Evolutionary conservation across 2,329 filamentous ascomycete species (phyloP).

Genomic region (Cladosporium halotolerans): DNA sequence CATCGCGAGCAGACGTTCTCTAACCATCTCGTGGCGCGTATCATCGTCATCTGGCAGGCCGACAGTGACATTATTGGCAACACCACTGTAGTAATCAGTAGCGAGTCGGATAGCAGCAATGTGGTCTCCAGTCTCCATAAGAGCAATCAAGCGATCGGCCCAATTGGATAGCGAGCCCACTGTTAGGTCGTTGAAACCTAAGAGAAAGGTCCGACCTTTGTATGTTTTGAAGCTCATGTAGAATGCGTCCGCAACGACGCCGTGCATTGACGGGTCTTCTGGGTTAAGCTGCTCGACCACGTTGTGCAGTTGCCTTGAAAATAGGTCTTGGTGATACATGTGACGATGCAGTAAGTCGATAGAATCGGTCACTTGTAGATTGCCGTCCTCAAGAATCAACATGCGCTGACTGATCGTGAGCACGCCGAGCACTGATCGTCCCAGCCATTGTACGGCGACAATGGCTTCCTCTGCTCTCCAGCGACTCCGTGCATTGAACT

Average conservation of each 20-base stretch:
- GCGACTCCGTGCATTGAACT: slow-evolving; percentile 74
- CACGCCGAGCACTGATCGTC: slow-evolving; percentile 82
- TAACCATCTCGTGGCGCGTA: slow-evolving; percentile 72
- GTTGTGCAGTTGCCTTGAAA: slow-evolving; percentile 75
- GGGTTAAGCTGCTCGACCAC: slow-evolving; percentile 87
- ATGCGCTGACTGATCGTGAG: slow-evolving; percentile 91
- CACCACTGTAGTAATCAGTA: slow-evolving; percentile 84
- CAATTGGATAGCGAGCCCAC: slow-evolving; percentile 93
- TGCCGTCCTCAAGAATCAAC: slow-evolving; percentile 83
- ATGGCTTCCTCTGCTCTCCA: slow-evolving; percentile 96
- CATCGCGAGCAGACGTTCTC: slow-evolving; percentile 85
- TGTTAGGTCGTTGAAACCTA: slow-evolving; percentile 89
- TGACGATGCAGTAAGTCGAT: slow-evolving; percentile 89
- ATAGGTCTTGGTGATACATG: slow-evolving; percentile 85
- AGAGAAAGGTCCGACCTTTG: slow-evolving; percentile 84
- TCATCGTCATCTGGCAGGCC: slow-evolving; percentile 79
- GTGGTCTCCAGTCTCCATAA: slow-evolving; percentile 97
- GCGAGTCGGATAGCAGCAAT: slow-evolving; percentile 85
- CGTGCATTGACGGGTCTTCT: slow-evolving; percentile 82
- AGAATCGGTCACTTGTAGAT: slow-evolving; percentile 85
- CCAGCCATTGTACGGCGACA: slow-evolving; percentile 94
- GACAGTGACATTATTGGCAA: slow-evolving; percentile 89
- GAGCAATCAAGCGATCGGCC: slow-evolving; percentile 84
- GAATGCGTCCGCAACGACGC: slow-evolving; percentile 92
- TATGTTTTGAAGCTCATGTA: slow-evolving; percentile 97